Conservation (phyloP, 257 asterid genomes). For the Apocynum venetum region DNA sequence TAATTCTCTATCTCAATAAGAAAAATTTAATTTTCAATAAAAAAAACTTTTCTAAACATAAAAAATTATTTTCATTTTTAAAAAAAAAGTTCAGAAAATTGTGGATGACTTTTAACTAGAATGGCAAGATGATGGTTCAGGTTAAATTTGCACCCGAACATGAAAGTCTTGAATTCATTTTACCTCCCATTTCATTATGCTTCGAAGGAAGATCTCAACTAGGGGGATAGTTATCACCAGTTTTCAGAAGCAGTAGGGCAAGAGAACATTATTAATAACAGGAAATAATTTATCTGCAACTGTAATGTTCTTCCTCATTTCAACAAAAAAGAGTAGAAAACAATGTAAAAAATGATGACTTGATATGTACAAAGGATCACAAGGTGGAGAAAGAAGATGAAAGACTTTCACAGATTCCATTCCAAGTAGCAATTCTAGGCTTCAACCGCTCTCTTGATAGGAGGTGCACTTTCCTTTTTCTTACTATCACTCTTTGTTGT, state of each 20-base stretch:
- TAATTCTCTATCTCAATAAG: too few species aligned
- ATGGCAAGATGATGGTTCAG: too few species aligned
- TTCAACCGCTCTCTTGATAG: conserved; percentile 42
- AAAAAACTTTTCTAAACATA: too few species aligned
- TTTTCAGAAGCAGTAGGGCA: too few species aligned
- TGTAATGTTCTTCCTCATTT: not conserved
- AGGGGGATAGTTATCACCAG: too few species aligned
- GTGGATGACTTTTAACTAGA: too few species aligned
- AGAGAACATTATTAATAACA: not conserved
- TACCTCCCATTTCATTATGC: not conserved
- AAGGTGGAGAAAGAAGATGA: not conserved
- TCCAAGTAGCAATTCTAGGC: conserved; percentile 33
- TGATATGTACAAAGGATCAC: not conserved
- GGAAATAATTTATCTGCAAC: not conserved
- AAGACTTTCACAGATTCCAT: not conserved
- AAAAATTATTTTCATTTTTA: too few species aligned
- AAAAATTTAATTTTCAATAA: too few species aligned
- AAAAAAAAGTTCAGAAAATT: too few species aligned
- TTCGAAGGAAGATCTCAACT: too few species aligned
- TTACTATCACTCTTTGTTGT: conserved; percentile 41
- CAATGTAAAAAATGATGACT: not conserved
- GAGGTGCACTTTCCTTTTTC: conserved; percentile 42
- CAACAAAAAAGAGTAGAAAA: not conserved
- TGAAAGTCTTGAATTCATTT: too few species aligned
- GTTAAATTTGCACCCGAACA: too few species aligned